Conservation (phyloP, 1,139 yeast genomes). For the Debaryomyces sp. region DNA sequence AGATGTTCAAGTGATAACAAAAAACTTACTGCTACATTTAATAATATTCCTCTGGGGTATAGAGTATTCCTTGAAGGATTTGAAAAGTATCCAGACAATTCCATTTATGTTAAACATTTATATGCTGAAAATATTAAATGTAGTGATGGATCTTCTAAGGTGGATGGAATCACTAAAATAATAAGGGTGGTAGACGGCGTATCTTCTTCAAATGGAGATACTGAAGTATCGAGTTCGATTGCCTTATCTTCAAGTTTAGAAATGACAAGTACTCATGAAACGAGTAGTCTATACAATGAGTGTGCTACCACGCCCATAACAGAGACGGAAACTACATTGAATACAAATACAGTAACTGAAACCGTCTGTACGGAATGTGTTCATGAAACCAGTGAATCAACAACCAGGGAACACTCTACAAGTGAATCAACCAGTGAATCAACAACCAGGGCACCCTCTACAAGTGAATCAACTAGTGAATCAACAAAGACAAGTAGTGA, state of each 20-base stretch:
- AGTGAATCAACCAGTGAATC: not conserved
- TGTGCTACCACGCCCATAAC: not conserved
- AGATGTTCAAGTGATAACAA: constrained; percentile 13
- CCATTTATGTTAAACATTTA: constrained; percentile 13
- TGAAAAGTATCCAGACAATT: constrained; percentile 13
- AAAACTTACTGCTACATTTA: constrained; percentile 13
- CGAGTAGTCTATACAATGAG: not conserved
- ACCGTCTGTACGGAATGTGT: not conserved
- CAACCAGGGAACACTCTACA: not conserved
- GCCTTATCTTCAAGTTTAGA: not conserved
- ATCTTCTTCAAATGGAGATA: constrained; percentile 9
- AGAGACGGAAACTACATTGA: not conserved
- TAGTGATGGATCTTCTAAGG: constrained; percentile 15
- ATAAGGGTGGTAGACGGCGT: constrained; percentile 16
- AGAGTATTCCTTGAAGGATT: constrained; percentile 21
- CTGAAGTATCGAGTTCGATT: not conserved
- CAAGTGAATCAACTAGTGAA: not conserved
- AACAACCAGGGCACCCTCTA: not conserved
- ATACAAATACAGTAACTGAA: not conserved
- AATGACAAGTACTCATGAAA: not conserved
- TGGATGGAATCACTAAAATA: constrained; percentile 11
- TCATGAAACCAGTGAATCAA: not conserved
- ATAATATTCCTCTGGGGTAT: constrained; percentile 12
- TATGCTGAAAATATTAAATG: constrained; percentile 18
- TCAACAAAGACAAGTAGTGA: not conserved